Base-by-base conservation (phyloP, 1,284 basidiomycete genomes). In the Tilletia walkeri region DNA sequence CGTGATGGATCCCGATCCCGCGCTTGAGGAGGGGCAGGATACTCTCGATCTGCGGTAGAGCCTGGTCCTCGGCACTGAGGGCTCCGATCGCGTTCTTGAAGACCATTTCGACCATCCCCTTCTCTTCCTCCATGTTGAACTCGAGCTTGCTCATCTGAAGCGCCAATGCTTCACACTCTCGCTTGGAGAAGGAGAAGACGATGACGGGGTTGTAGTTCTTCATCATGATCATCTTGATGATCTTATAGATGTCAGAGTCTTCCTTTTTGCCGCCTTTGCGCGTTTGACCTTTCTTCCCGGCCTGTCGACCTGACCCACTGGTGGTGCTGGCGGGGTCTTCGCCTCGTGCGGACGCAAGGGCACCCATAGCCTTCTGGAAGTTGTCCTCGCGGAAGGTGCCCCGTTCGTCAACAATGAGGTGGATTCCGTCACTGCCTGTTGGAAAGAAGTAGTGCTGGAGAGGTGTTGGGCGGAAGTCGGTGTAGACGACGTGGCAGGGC, bases 191-290 rank as follows among this genome's bases (percentile, higher is more conserved):
- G 4, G 96, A 93, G 84, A 99, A 99, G 68, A 99, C 91, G 81
- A 99, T 99, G 78, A 99, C 95, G 0, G 96, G 96, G 82, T 98
- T 96, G 86, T 94, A 96, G 84, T 95, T 95, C 85, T 96, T 95
- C 76, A 91, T 85, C 93, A 98, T 95, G 86, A 99, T 97, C 91
- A 98, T 95, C 85, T 94, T 94, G 84, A 98, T 92, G 76, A 99
- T 96, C 86, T 97, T 98, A 80, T 94, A 94, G 73, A 99, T 95
- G 85, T 99, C 96, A 50, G 93, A 93, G 92, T 61, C 91, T 89
- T n/a, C 91, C 90, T 4, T 95, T 92, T 84, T 95, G 94, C 85
- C 88, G 90, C 90, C 85, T 93, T 97, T 38, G 92, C 94, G 85
- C 93, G 95, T 78, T 63, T 79, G 72, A 14, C 78, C 82, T 87